Evolutionary conservation across 495 filamentous ascomycete species (phyloP).

Genomic region (Penicillium bialowiezense): DNA sequence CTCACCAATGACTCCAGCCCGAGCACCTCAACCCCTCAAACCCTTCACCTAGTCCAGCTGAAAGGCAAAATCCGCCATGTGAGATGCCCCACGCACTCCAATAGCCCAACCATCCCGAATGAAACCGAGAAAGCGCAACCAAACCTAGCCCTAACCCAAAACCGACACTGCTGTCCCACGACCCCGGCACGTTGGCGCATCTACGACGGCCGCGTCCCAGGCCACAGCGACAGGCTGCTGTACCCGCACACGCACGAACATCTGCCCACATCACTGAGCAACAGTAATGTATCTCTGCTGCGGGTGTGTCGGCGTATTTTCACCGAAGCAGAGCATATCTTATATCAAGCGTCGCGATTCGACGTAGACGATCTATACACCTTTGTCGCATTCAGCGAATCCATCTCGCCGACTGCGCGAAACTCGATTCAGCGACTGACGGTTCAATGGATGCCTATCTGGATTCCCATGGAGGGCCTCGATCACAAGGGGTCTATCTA

Average conservation of each 20-base stretch:
- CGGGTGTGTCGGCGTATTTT: slow-evolving; percentile 42
- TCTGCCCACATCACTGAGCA: slow-evolving; percentile 27
- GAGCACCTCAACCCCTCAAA: slow-evolving; percentile 23
- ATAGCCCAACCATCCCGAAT: too few species aligned
- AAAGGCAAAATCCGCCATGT: slow-evolving; percentile 43
- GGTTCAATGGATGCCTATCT: slow-evolving; percentile 40
- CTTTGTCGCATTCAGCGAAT: slow-evolving; percentile 34
- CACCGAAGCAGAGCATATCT: slow-evolving; percentile 32
- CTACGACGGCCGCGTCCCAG: slow-evolving; percentile 15
- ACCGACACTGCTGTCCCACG: slow-evolving; percentile 39
- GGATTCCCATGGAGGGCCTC: slow-evolving; percentile 34
- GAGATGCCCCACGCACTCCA: slow-evolving; percentile 20
- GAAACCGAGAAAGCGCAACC: too few species aligned
- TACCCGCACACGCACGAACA: slow-evolving; percentile 39
- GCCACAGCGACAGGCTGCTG: slow-evolving; percentile 27
- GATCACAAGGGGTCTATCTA: slow-evolving; percentile 36
- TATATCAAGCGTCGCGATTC: slow-evolving; percentile 31
- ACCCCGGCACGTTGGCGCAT: slow-evolving; percentile 40
- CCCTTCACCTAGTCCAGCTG: slow-evolving; percentile 40
- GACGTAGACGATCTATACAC: slow-evolving; percentile 44
- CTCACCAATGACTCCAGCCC: slow-evolving; percentile 23
- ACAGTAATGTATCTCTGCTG: slow-evolving; percentile 28
- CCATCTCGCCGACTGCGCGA: slow-evolving; percentile 16
- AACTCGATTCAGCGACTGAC: slow-evolving; percentile 22
- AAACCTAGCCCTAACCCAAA: slow-evolving; percentile 24